Conservation (phyloP, 2,329 filamentous ascomycete species). For the Zarea fungicola region DNA sequence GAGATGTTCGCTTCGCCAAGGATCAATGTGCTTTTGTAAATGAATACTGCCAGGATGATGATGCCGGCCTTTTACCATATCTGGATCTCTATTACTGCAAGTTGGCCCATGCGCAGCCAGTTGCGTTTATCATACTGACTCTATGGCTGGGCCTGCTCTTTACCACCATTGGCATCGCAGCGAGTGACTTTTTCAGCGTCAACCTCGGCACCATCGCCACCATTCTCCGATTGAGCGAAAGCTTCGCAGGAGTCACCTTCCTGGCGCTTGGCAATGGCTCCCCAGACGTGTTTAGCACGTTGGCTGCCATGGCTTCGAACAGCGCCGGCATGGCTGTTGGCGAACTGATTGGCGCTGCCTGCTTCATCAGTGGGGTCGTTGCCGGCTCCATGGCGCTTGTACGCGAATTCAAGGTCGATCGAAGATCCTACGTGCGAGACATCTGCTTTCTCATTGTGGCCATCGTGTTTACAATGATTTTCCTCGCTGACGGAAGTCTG, state of each 20-base stretch:
- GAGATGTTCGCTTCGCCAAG: slow-evolving; percentile 66
- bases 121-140: slow-evolving; percentile 75
- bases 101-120: slow-evolving; percentile 59
- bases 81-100: slow-evolving; percentile 86
- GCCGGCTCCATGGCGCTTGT: slow-evolving; percentile 96
- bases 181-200: slow-evolving; percentile 97
- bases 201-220: slow-evolving; percentile 90
- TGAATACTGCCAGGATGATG: slow-evolving; percentile 78
- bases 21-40: slow-evolving; percentile 87
- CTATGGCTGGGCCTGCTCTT: slow-evolving; percentile 87
- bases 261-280: slow-evolving; percentile 96
- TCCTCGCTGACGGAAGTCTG: slow-evolving; percentile 78
- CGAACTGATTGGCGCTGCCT: slow-evolving; percentile 88
- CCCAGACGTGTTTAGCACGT: slow-evolving; percentile 96
- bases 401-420: slow-evolving; percentile 87
- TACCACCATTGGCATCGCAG: slow-evolving; percentile 94
- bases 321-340: slow-evolving; percentile 96
- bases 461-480: slow-evolving; percentile 78
- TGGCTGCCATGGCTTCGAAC: slow-evolving; percentile 94
- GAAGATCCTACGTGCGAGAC: slow-evolving; percentile 85
- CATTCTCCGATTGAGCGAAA: slow-evolving; percentile 90
- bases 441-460: slow-evolving; percentile 88
- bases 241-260: slow-evolving; percentile 92
- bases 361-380: slow-evolving; percentile 94
- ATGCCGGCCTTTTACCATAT: slow-evolving; percentile 86